Evolutionary conservation across 2,329 filamentous ascomycete species (phyloP).

Genomic region (Cladosporium sp.): DNA sequence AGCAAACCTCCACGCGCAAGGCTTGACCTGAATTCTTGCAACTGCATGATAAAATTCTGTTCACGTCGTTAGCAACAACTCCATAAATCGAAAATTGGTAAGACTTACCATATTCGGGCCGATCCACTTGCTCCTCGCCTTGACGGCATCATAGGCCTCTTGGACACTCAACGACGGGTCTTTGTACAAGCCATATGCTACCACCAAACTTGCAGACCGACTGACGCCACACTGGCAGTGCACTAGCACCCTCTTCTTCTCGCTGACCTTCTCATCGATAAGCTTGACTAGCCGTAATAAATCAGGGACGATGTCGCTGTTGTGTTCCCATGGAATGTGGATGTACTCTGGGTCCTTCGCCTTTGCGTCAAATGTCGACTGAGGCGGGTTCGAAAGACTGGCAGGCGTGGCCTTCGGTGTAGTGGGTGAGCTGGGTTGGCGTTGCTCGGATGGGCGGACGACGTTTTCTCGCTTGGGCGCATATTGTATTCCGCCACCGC

Average conservation of each 20-base stretch:
- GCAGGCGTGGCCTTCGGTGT: conserved; percentile 53
- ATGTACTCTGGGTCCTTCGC: conserved; percentile 70
- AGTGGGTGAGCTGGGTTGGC: conserved; percentile 38
- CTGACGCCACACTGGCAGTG: conserved; percentile 86
- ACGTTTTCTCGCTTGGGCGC: conserved; percentile 18
- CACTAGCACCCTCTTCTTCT: conserved; percentile 73
- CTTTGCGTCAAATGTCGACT: conserved; percentile 28
- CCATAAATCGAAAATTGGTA: not conserved
- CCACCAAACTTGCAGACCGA: conserved; percentile 78
- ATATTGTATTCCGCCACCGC: conserved; percentile 31
- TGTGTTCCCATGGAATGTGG: conserved; percentile 84
- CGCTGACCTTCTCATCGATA: conserved; percentile 67
- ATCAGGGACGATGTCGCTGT: conserved; percentile 78
- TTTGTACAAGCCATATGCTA: conserved; percentile 78
- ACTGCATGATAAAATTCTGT: conserved; percentile 73
- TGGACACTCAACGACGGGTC: conserved; percentile 74
- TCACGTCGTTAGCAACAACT: not conserved
- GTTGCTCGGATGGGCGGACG: conserved; percentile 8
- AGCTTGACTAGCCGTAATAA: conserved; percentile 69
- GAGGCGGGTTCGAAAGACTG: conserved; percentile 2
- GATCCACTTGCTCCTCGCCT: conserved; percentile 80
- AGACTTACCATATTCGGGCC: conserved; percentile 69
- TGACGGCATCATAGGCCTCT: conserved; percentile 76
- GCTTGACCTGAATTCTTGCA: conserved; percentile 68
- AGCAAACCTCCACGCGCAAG: conserved; percentile 35